Percentiles rank a stretch among this genome's conserved stretches.
Conservation (phyloP, 129 eudicot species). For the Flaveria bidentis region DNA sequence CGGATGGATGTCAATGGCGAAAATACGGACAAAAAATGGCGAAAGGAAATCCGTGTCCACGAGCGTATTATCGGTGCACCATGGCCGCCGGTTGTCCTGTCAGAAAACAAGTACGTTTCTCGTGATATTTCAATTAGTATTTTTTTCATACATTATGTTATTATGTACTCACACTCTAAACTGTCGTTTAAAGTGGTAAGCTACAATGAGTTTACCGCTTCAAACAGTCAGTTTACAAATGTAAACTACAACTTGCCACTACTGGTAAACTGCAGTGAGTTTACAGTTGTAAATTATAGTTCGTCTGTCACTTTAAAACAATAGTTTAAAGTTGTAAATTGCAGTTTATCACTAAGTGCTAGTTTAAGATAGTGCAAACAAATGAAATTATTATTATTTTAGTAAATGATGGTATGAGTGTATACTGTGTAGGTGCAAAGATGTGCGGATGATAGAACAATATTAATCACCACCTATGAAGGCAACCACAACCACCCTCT, state of each 20-base stretch:
- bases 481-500: conserved; percentile 82
- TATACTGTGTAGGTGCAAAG: conserved; percentile 63
- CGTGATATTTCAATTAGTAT: neutral
- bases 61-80: conserved; percentile 92
- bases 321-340: too few species aligned
- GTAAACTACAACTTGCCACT: too few species aligned
- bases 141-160: too few species aligned
- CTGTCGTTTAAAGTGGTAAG: too few species aligned
- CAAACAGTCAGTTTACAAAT: too few species aligned
- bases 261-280: too few species aligned
- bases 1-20: conserved; percentile 96
- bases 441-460: conserved; percentile 71
- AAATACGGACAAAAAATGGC: conserved; percentile 91
- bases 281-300: too few species aligned
- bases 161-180: too few species aligned
- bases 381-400: neutral
- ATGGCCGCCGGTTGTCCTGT: conserved; percentile 80
- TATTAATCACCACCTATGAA: conserved; percentile 81
- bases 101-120: conserved; percentile 67
- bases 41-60: conserved; percentile 90
- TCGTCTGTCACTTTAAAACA: too few species aligned
- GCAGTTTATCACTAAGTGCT: too few species aligned
- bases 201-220: too few species aligned
- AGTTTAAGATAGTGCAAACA: too few species aligned
- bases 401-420: neutral